phyloP scores from a whole-genome alignment of 2,329 filamentous ascomycete species.

The Rutstroemia sydowiana region DNA sequence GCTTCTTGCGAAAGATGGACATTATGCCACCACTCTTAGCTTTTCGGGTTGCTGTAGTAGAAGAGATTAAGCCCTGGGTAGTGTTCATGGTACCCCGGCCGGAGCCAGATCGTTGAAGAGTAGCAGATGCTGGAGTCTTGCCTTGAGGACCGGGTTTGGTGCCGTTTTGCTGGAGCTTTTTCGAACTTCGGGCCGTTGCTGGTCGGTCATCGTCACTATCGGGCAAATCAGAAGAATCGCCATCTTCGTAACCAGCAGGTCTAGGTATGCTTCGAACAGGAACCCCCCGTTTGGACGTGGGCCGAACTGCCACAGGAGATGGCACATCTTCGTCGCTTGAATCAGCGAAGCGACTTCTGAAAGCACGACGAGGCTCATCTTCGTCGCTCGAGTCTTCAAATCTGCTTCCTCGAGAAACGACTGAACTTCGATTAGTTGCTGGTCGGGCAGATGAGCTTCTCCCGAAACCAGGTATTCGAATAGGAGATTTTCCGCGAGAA shows the following conservation, averaged over 20 bases:
- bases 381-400: slow-evolving; percentile 32
- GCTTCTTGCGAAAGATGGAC: slow-evolving; percentile 57
- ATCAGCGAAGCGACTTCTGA: slow-evolving; percentile 49
- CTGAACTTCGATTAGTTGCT: slow-evolving; percentile 14
- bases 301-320: slow-evolving; percentile 9
- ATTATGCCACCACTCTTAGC: slow-evolving; percentile 45
- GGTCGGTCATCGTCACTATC: slow-evolving; percentile 49
- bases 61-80: slow-evolving; percentile 1
- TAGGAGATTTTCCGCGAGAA: slow-evolving; percentile 15
- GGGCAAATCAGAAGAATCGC: slow-evolving; percentile 52
- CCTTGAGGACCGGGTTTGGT: slow-evolving; percentile 10
- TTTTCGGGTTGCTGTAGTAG: slow-evolving; percentile 18
- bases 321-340: slow-evolving; percentile 51
- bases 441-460: slow-evolving; percentile 15
- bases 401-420: slow-evolving; percentile 18
- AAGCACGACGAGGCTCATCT: slow-evolving; percentile 24
- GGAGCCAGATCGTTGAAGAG: slow-evolving; percentile 34
- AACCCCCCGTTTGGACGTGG: slow-evolving; percentile 18
- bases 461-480: slow-evolving; percentile 21
- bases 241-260: slow-evolving; percentile 42
- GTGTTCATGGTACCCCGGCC: slow-evolving; percentile 27
- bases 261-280: slow-evolving; percentile 44
- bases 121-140: slow-evolving; percentile 19
- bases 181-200: slow-evolving; percentile 16
- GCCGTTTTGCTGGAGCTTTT: slow-evolving; percentile 11